A percentile compares a stretch with the other conserved stretches of the same genome.
phyloP scores from a whole-genome alignment of 768 basidiomycete species.

The Paxillus involutus region DNA sequence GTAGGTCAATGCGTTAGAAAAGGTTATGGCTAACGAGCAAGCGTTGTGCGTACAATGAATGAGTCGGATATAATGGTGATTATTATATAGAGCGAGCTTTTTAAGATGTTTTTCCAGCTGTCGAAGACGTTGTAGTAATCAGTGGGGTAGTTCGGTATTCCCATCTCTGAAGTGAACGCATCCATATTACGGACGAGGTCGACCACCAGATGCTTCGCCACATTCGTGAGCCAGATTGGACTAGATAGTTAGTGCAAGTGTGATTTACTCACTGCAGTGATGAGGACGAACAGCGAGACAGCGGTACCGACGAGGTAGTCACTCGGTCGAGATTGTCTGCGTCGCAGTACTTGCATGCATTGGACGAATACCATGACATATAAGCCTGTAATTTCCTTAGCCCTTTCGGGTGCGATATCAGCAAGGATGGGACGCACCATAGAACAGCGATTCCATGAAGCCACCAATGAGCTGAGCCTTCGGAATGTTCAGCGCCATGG shows the following conservation, averaged over 20 bases:
- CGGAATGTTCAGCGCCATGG: constrained; percentile 4
- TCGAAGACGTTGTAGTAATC: constrained; percentile 19
- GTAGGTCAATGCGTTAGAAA: not conserved
- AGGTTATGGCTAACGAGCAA: not conserved
- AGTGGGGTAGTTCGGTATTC: constrained; percentile 12
- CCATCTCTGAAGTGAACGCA: constrained; percentile 19
- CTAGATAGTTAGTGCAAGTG: too few species aligned
- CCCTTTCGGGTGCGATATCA: not conserved
- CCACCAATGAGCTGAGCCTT: constrained; percentile 10
- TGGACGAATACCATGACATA: constrained; percentile 10
- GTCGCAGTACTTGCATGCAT: constrained; percentile 6
- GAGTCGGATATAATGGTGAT: constrained; percentile 26
- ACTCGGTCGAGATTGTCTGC: constrained; percentile 10
- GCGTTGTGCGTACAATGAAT: constrained; percentile 23
- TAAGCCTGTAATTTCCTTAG: not conserved
- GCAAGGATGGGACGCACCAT: constrained; percentile 2
- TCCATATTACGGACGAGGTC: constrained; percentile 24
- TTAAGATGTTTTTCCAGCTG: constrained; percentile 21
- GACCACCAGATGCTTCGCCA: constrained; percentile 22
- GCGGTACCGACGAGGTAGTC: constrained; percentile 11
- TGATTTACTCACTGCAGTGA: constrained; percentile 7
- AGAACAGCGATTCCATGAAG: constrained; percentile 8
- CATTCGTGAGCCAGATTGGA: not conserved
- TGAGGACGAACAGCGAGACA: constrained; percentile 10
- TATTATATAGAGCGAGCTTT: constrained; percentile 22